Evolutionary conservation across 331 rosid genomes (phyloP).

Genomic region (Stylosanthes scabra): DNA sequence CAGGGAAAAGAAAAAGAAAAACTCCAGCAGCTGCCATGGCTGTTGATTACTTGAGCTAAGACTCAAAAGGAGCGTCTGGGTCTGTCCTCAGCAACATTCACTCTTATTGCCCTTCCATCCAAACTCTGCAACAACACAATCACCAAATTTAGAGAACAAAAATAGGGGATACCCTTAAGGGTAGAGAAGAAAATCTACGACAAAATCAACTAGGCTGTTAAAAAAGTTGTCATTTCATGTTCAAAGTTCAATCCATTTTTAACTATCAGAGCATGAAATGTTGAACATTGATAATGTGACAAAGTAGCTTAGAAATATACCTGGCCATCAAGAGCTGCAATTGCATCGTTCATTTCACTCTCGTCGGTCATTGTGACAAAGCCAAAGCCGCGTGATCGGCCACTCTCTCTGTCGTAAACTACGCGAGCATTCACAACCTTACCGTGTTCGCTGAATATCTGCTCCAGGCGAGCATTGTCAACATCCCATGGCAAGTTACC

Average conservation of each 20-base stretch:
- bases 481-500: constrained; percentile 92
- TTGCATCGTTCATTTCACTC: constrained; percentile 82
- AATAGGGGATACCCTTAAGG: too few species aligned
- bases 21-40: constrained; percentile 34
- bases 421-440: constrained; percentile 76
- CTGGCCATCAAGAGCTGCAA: constrained; percentile 97
- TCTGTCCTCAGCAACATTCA: constrained; percentile 85
- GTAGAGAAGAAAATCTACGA: too few species aligned
- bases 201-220: not conserved
- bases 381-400: constrained; percentile 98
- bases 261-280: constrained; percentile 10
- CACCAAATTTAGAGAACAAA: constrained; percentile 9
- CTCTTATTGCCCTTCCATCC: constrained; percentile 88
- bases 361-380: constrained; percentile 84
- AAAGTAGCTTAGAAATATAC: constrained; percentile 48
- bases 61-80: constrained; percentile 76
- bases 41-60: constrained; percentile 33
- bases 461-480: constrained; percentile 66
- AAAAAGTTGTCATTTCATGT: not conserved
- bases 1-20: constrained; percentile 6
- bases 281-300: not conserved
- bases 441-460: constrained; percentile 83
- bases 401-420: constrained; percentile 81
- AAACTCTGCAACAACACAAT: constrained; percentile 60
- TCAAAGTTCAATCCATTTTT: not conserved